Conservation (phyloP, 257 asterid species). For the Nicotiana obtusifolia region DNA sequence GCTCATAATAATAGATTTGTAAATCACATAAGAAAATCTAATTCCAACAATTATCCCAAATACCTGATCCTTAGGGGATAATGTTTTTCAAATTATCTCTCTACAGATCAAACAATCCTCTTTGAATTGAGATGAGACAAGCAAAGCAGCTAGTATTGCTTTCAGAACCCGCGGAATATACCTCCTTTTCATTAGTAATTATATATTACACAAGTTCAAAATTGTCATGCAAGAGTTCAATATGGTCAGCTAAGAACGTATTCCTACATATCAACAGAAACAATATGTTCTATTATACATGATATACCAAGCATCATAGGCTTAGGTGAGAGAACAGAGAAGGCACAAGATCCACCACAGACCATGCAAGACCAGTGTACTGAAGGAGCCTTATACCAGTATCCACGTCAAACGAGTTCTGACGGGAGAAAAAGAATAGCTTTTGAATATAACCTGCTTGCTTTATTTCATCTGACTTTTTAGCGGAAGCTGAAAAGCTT, state of each 20-base stretch:
- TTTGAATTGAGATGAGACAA: background rate
- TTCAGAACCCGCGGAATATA: background rate
- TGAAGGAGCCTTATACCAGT: conserved; percentile 94
- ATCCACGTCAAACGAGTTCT: conserved; percentile 70
- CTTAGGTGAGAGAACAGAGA: conserved; percentile 54
- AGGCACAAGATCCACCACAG: conserved; percentile 94
- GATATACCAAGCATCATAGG: conserved; percentile 39
- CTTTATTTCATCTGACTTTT: conserved; percentile 46
- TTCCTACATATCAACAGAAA: conserved; percentile 9
- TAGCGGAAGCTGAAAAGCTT: conserved; percentile 30
- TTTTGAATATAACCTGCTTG: conserved; percentile 66
- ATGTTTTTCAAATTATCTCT: background rate
- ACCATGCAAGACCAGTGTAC: conserved; percentile 95
- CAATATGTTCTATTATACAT: conserved; percentile 10
- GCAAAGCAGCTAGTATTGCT: background rate
- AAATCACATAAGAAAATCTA: too few relatives aligned
- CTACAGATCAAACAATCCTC: background rate
- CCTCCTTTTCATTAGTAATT: conserved; percentile 3
- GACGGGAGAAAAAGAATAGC: conserved; percentile 49
- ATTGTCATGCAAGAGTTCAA: background rate
- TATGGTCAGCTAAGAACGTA: background rate
- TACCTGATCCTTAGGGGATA: background rate
- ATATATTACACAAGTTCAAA: conserved; percentile 3
- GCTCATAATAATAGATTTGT: background rate
- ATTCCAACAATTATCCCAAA: background rate